A percentile compares a stretch with the other conserved stretches of the same genome.
Evolutionary conservation across 192 early-diverging fungal genomes (phyloP).

Genomic region (Gonapodya prolifera): DNA sequence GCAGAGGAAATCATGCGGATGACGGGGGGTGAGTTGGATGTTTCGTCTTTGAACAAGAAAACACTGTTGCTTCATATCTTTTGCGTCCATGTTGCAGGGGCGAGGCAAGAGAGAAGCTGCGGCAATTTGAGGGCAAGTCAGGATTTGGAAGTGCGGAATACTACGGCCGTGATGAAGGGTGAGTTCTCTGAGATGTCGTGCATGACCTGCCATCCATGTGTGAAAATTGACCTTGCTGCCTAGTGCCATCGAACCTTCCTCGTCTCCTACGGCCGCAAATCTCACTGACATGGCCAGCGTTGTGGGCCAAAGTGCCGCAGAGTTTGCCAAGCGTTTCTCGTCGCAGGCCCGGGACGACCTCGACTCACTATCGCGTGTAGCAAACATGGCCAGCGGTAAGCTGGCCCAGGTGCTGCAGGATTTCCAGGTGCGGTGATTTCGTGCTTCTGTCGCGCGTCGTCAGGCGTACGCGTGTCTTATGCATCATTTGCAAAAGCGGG

Average conservation of each 20-base stretch:
- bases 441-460: no score
- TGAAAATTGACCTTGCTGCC: neutral
- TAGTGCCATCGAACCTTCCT: slow-evolving; percentile 5
- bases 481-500: no score
- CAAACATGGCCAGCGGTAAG: neutral
- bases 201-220: neutral
- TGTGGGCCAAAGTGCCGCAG: slow-evolving; percentile 14
- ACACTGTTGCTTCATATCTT: slow-evolving; percentile 9
- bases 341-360: slow-evolving; percentile 37
- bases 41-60: neutral
- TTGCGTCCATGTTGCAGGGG: slow-evolving; percentile 14
- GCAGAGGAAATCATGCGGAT: slow-evolving; percentile 54
- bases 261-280: neutral
- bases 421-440: slow-evolving; percentile 33
- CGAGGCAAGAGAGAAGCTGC: slow-evolving; percentile 29
- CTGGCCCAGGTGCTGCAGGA: slow-evolving; percentile 29
- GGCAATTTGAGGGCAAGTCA: slow-evolving; percentile 32
- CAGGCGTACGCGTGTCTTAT: no score
- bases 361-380: neutral
- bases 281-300: slow-evolving; percentile 9
- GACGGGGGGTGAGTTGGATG: slow-evolving; percentile 21
- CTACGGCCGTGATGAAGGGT: slow-evolving; percentile 28
- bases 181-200: slow-evolving; percentile 4
- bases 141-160: slow-evolving; percentile 45
- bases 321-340: slow-evolving; percentile 40